Evolutionary conservation across 148 eudicot genomes (phyloP).

Genomic region (Diospyros kaki): DNA sequence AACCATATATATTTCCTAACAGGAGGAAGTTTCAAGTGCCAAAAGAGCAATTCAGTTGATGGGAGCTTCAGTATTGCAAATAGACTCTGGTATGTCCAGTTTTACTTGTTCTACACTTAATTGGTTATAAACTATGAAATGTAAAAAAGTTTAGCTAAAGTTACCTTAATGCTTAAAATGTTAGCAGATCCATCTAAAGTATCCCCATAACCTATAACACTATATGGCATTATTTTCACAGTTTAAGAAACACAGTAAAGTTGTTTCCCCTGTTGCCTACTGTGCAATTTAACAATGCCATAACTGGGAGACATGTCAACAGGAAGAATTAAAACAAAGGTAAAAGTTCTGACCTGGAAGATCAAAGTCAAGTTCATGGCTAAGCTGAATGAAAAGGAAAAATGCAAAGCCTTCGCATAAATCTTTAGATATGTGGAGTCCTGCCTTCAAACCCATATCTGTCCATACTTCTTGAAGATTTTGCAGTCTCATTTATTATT

Average conservation of each 20-base stretch:
- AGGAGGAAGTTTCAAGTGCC: constrained; percentile 77
- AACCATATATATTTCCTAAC: constrained; percentile 12
- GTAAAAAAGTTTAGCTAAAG: not conserved
- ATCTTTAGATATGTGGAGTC: not conserved
- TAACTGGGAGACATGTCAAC: too few relatives aligned
- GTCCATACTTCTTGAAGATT: not conserved
- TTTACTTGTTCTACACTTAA: not conserved
- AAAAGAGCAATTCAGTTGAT: constrained; percentile 70
- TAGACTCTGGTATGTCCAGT: constrained; percentile 45
- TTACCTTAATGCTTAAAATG: not conserved
- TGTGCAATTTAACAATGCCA: not conserved
- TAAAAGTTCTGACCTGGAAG: not conserved
- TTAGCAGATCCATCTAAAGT: not conserved
- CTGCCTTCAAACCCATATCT: not conserved
- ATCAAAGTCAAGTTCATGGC: not conserved
- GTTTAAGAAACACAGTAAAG: not conserved
- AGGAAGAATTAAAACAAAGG: too few relatives aligned
- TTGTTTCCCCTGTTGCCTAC: not conserved
- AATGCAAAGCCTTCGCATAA: not conserved
- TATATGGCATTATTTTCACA: not conserved
- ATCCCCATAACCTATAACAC: not conserved
- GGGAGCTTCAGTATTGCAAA: constrained; percentile 82
- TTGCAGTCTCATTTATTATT: not conserved
- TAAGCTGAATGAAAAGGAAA: too few relatives aligned
- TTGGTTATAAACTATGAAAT: not conserved